Conservation (phyloP, 306 rosid genomes). For the Acmispon strigosus region DNA sequence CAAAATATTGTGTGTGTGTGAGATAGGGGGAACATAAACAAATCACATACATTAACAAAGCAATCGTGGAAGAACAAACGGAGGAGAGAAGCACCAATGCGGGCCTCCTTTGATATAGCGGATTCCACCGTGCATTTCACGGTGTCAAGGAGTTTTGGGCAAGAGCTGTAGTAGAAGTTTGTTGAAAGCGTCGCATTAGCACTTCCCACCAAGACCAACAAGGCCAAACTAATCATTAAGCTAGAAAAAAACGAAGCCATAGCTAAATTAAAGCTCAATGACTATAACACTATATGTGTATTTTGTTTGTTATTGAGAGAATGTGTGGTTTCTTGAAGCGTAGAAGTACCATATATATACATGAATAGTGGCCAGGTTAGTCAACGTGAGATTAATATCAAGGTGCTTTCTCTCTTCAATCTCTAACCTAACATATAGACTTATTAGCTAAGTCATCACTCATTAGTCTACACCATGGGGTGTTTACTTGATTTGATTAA, state of each 20-base stretch:
- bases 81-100: slow-evolving; percentile 95
- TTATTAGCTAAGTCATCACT: background rate
- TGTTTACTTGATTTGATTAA: background rate
- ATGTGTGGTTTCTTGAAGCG: background rate
- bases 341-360: slow-evolving; percentile 9
- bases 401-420: slow-evolving; percentile 14
- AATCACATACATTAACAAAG: slow-evolving; percentile 57
- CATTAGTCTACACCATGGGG: background rate
- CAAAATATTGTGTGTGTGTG: no score
- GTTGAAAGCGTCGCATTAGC: slow-evolving; percentile 52
- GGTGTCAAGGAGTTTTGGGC: slow-evolving; percentile 51
- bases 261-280: background rate
- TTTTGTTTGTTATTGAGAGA: background rate
- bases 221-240: slow-evolving; percentile 15
- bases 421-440: slow-evolving; percentile 13
- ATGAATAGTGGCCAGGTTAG: background rate
- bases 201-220: slow-evolving; percentile 27
- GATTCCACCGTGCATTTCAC: slow-evolving; percentile 48
- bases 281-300: background rate
- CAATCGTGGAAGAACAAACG: slow-evolving; percentile 92
- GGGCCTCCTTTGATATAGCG: slow-evolving; percentile 58
- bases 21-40: no score
- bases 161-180: slow-evolving; percentile 43
- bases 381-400: slow-evolving; percentile 15
- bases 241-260: slow-evolving; percentile 28